These are phyloP conservation scores for Kodamaea kakaduensis DNA, from an alignment of 805 yeast genomes.

Conservation along the genomic window DNA sequence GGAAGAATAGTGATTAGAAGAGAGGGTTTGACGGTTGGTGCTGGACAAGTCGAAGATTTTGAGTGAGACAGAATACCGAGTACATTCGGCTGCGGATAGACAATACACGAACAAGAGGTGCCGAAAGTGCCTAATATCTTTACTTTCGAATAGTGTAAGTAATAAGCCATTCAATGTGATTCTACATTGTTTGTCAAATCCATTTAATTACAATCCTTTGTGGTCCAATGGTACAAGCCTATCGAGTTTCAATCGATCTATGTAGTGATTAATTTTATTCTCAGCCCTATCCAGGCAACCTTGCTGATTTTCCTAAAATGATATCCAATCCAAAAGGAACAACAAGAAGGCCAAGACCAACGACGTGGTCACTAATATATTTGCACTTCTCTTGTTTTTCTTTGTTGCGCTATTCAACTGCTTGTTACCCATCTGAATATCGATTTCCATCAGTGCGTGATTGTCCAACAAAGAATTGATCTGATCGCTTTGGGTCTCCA, in stretches of 20 bases:
- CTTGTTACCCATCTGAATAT: constrained; percentile 67
- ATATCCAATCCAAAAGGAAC: constrained; percentile 49
- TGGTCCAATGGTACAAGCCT: too few relatives aligned
- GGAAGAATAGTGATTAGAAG: constrained; percentile 69
- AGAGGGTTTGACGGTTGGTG: constrained; percentile 69
- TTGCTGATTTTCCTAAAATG: constrained; percentile 7
- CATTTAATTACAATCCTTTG: too few relatives aligned
- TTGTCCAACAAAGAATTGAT: constrained; percentile 60
- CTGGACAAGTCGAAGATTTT: constrained; percentile 47
- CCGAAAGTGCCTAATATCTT: too few relatives aligned
- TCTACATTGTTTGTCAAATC: too few relatives aligned
- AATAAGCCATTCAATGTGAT: too few relatives aligned
- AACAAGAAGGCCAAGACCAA: constrained; percentile 53
- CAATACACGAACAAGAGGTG: too few relatives aligned
- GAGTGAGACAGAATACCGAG: too few relatives aligned
- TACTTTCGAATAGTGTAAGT: too few relatives aligned
- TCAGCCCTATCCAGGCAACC: too few relatives aligned
- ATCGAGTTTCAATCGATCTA: too few relatives aligned
- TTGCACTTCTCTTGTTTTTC: constrained; percentile 56
- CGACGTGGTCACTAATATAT: constrained; percentile 52
- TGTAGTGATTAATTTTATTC: too few relatives aligned
- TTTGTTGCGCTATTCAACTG: constrained; percentile 65
- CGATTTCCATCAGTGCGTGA: constrained; percentile 61
- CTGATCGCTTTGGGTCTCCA: constrained; percentile 67
- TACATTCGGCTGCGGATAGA: too few relatives aligned